Evolutionary conservation across 495 filamentous ascomycete genomes (phyloP).

Genomic region (Xylaria venustula): DNA sequence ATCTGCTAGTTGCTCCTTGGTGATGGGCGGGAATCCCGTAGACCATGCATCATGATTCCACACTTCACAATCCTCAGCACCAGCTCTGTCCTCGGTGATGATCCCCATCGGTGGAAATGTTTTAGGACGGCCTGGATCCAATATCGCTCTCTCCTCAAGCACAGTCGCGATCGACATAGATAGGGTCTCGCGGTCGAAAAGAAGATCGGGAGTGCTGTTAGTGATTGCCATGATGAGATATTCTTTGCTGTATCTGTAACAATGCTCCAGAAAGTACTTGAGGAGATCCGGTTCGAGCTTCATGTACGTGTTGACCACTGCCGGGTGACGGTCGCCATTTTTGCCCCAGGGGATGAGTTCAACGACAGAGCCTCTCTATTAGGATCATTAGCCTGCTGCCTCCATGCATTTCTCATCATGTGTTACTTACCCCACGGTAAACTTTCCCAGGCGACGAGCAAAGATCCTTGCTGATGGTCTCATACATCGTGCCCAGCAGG

Average conservation of each 20-base stretch:
- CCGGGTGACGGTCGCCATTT: slow-evolving; percentile 23
- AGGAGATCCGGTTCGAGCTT: slow-evolving; percentile 39
- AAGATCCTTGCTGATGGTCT: slow-evolving; percentile 32
- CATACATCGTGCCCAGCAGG: slow-evolving; percentile 29
- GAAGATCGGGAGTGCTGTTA: slow-evolving; percentile 18
- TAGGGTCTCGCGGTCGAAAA: slow-evolving; percentile 23
- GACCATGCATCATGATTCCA: slow-evolving; percentile 13
- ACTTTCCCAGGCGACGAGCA: slow-evolving; percentile 36
- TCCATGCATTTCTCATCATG: neutral
- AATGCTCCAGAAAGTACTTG: slow-evolving; percentile 30
- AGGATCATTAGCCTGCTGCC: slow-evolving; percentile 2
- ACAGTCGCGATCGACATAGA: slow-evolving; percentile 19
- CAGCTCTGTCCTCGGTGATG: slow-evolving; percentile 15
- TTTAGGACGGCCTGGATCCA: neutral
- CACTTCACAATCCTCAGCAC: neutral
- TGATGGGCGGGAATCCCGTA: slow-evolving; percentile 9
- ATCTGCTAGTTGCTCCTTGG: slow-evolving; percentile 1
- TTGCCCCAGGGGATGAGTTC: slow-evolving; percentile 40
- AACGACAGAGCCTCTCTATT: slow-evolving; percentile 17
- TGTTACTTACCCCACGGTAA: slow-evolving; percentile 23
- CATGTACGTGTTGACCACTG: slow-evolving; percentile 34
- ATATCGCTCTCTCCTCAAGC: slow-evolving; percentile 17
- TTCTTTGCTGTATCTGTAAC: slow-evolving; percentile 28
- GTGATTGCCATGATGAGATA: slow-evolving; percentile 22
- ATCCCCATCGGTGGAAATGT: slow-evolving; percentile 20